Percentiles rank a stretch among this genome's conserved stretches.
Evolutionary conservation across 2,329 filamentous ascomycete species (phyloP).

Genomic region (Endocalyx cinctus): DNA sequence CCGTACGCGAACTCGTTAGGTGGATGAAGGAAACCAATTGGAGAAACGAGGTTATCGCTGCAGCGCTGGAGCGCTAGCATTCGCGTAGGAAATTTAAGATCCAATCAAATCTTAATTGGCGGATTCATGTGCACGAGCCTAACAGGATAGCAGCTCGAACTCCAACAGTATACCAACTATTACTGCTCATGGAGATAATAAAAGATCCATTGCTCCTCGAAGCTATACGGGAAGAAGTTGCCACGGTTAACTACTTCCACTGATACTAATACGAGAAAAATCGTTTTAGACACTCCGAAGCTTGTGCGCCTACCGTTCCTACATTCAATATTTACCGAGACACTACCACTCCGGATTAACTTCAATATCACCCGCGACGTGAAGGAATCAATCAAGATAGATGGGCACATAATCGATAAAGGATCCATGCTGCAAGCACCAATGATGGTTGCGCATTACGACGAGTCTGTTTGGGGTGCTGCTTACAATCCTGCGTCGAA

Average conservation of each 20-base stretch:
- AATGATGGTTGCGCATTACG: slow-evolving; percentile 17
- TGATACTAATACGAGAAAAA: slow-evolving; percentile 2
- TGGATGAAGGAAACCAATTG: slow-evolving; percentile 7
- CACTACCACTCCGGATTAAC: slow-evolving; percentile 19
- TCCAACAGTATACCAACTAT: slow-evolving; percentile 4
- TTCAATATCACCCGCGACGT: slow-evolving; percentile 21
- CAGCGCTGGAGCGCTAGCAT: slow-evolving; percentile 1
- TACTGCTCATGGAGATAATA: slow-evolving; percentile 6
- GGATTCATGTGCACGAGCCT: too few relatives aligned
- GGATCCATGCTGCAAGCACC: slow-evolving; percentile 18
- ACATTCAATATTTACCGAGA: slow-evolving; percentile 23
- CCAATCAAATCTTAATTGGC: too few relatives aligned
- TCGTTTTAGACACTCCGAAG: slow-evolving; percentile 3
- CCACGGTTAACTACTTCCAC: background rate
- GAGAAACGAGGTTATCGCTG: slow-evolving; percentile 2
- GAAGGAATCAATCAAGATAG: slow-evolving; percentile 8
- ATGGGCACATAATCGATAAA: slow-evolving; percentile 12
- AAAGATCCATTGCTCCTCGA: slow-evolving; percentile 1
- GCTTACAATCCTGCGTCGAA: slow-evolving; percentile 15
- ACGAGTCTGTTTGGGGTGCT: slow-evolving; percentile 13
- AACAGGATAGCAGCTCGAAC: too few relatives aligned
- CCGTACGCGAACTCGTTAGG: slow-evolving; percentile 1
- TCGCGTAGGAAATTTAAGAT: slow-evolving; percentile 4
- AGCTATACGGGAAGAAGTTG: slow-evolving; percentile 2
- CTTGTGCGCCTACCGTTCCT: slow-evolving; percentile 17